phyloP scores from a whole-genome alignment of 345 rosid genomes.

The Cardamine occulta region DNA sequence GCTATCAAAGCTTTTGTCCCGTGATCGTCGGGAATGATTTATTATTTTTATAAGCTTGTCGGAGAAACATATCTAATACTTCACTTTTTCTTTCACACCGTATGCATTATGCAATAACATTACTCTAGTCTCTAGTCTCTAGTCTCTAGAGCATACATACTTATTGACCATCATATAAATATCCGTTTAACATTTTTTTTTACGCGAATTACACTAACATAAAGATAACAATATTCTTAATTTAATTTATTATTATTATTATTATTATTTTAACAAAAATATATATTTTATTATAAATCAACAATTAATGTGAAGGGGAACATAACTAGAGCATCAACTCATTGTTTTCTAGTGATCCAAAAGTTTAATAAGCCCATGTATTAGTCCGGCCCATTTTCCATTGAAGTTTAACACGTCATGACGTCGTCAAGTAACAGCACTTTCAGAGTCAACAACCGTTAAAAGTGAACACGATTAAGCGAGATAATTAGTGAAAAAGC shows the following conservation, averaged over 20 bases:
- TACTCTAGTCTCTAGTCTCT: not conserved
- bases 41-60: not conserved
- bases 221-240: not conserved
- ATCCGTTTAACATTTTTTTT: too few species aligned
- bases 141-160: not conserved
- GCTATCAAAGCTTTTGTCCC: constrained; percentile 37
- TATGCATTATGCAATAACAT: too few species aligned
- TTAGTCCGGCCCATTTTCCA: not conserved
- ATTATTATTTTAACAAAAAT: too few species aligned
- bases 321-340: not conserved
- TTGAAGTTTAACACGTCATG: not conserved
- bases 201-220: too few species aligned
- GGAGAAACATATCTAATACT: not conserved
- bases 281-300: not conserved
- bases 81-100: not conserved
- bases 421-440: constrained; percentile 2
- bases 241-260: not conserved
- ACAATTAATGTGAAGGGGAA: not conserved
- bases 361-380: not conserved
- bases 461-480: not conserved
- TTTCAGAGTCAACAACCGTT: not conserved
- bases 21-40: constrained; percentile 36
- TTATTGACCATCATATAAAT: too few species aligned
- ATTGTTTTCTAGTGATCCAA: not conserved
- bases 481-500: not conserved